Evolutionary conservation across 805 yeast species (phyloP).

Genomic region (Debaryomyces maramus): DNA sequence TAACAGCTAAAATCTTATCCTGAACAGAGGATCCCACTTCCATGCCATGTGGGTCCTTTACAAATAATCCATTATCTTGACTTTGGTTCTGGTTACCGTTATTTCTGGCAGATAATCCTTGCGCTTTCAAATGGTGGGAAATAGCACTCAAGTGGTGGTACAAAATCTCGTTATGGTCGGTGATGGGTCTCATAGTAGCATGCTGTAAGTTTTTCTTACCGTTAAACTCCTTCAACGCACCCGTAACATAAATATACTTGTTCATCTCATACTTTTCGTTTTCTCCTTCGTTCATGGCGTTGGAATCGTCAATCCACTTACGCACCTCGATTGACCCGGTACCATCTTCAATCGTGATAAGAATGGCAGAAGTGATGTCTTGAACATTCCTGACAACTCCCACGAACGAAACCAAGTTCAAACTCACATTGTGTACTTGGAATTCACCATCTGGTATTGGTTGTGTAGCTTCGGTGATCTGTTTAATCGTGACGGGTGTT

Average conservation of each 20-base stretch:
- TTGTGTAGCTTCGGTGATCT: conserved; percentile 61
- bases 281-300: conserved; percentile 30
- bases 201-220: conserved; percentile 65
- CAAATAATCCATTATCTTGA: conserved; percentile 27
- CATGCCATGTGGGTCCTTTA: conserved; percentile 22
- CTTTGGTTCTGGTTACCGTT: conserved; percentile 14
- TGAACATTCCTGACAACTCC: conserved; percentile 70
- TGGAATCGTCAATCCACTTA: conserved; percentile 51
- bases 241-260: conserved; percentile 58
- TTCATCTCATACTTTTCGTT: conserved; percentile 43
- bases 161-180: conserved; percentile 65
- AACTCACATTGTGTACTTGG: conserved; percentile 55
- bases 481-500: conserved; percentile 74
- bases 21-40: conserved; percentile 19
- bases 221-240: conserved; percentile 53
- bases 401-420: conserved; percentile 61
- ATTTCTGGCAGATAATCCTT: conserved; percentile 40
- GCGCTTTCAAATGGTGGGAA: conserved; percentile 53
- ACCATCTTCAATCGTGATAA: conserved; percentile 72
- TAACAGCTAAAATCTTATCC: conserved; percentile 50
- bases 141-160: conserved; percentile 69
- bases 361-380: conserved; percentile 56
- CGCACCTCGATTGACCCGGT: conserved; percentile 64
- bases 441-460: conserved; percentile 69
- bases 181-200: conserved; percentile 56